A percentile compares a stretch with the other conserved stretches of the same genome.
These are phyloP conservation scores for Dentipellis sp. DNA, from an alignment of 768 basidiomycete species.

Conservation along the genomic window DNA sequence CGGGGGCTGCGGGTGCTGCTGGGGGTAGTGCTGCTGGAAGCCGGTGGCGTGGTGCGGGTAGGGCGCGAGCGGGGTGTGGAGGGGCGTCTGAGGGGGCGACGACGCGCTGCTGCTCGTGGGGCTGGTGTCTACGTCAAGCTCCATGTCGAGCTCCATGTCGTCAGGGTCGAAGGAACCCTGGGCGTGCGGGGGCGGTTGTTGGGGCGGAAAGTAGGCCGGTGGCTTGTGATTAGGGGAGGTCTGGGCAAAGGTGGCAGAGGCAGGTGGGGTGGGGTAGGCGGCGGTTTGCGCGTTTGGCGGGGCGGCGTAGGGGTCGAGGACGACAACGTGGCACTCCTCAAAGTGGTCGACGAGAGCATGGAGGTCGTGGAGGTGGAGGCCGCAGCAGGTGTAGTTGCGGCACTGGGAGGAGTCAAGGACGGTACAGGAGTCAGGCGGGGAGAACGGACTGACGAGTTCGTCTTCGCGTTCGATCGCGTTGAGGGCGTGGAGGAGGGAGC, in stretches of 20 bases:
- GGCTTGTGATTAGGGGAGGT: constrained; percentile 16
- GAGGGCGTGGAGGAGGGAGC: constrained; percentile 54
- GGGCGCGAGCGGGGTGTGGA: constrained; percentile 32
- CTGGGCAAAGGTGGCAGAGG: constrained; percentile 8
- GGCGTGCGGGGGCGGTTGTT: constrained; percentile 21
- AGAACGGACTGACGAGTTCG: constrained; percentile 46
- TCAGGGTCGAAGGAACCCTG: constrained; percentile 56
- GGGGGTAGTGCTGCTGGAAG: neutral
- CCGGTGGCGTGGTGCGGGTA: neutral
- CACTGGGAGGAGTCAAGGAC: constrained; percentile 33
- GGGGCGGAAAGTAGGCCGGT: constrained; percentile 16
- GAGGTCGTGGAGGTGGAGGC: constrained; percentile 62
- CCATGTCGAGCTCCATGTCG: constrained; percentile 86
- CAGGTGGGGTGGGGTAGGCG: constrained; percentile 5
- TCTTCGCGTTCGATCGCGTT: constrained; percentile 60
- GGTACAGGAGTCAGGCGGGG: constrained; percentile 1
- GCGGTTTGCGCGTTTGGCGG: constrained; percentile 11
- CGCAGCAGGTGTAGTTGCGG: constrained; percentile 88
- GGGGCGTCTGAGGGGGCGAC: constrained; percentile 35
- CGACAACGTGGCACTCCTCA: constrained; percentile 81
- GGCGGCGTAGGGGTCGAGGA: constrained; percentile 38
- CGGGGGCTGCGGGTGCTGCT: neutral
- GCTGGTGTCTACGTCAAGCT: constrained; percentile 52
- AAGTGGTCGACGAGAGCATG: constrained; percentile 89
- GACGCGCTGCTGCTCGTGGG: constrained; percentile 26